phyloP scores from a whole-genome alignment of 345 rosid species.

The Cardamine occulta region DNA sequence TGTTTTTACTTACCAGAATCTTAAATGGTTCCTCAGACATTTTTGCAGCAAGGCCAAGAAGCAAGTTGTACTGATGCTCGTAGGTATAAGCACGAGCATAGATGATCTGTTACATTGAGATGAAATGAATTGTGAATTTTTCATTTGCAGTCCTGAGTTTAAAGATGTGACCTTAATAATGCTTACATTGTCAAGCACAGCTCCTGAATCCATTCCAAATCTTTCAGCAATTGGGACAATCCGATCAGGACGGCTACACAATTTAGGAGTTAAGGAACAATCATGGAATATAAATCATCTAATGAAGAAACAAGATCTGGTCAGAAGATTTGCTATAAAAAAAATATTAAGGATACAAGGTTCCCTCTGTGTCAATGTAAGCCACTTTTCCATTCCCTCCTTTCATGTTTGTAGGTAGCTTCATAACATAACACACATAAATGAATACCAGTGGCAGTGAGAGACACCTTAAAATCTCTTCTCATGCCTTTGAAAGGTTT shows the following conservation, averaged over 20 bases:
- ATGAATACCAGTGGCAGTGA: not conserved
- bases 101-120: conserved; percentile 65
- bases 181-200: conserved; percentile 91
- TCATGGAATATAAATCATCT: not conserved
- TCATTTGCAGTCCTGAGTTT: not conserved
- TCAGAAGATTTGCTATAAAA: not conserved
- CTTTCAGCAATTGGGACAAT: conserved; percentile 93
- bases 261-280: conserved; percentile 62
- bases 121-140: conserved; percentile 1
- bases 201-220: conserved; percentile 96
- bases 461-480: not conserved
- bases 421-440: conserved; percentile 32
- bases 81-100: conserved; percentile 92
- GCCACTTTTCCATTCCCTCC: conserved; percentile 98
- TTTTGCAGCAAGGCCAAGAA: conserved; percentile 92
- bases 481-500: not conserved
- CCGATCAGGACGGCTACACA: conserved; percentile 86
- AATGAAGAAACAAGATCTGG: conserved; percentile 21
- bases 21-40: conserved; percentile 94
- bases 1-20: conserved; percentile 58
- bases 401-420: conserved; percentile 85
- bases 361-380: conserved; percentile 86
- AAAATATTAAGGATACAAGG: conserved; percentile 66
- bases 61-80: conserved; percentile 86
- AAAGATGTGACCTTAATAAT: conserved; percentile 6